Evolutionary conservation across 2,329 filamentous ascomycete genomes (phyloP), one percentile per base, ranked within the genome.

Genomic region (Peltaster fructicola): DNA sequence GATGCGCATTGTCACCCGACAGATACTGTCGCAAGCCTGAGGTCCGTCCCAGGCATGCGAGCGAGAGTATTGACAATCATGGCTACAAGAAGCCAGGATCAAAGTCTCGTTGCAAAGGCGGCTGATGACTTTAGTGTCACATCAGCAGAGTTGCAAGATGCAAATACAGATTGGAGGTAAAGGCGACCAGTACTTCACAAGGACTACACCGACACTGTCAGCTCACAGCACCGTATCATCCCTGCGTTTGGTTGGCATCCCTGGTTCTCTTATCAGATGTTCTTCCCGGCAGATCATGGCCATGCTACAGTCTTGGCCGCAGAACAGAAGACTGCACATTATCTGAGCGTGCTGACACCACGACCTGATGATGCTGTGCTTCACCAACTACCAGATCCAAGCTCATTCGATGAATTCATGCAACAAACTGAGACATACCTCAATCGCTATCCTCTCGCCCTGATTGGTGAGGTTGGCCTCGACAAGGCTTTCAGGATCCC

Each of bases 241-340:
- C 75, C 79, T 0, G 69, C 71, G n/a, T 85, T 84, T 50, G 79
- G 79, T 11, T 84, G 78, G 76, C 79, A 88, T 45, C 79, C 79
- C 1, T 88, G 79, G 79, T 85, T 84, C 48, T 75, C 77, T 1
- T 61, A 85, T 46, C 71, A 79, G 35, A 61, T 88, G 39, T 80
- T 71, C 42, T 64, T 73, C 40, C 69, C 79, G 26, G 32, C 27
- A 8, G 40, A 47, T 6, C 43, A 49, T 40, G 36, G 34, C n/a
- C 36, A 37, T 11, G 34, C 39, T 15, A 39, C 36, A 4, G 26
- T 24, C 9, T 45, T 60, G 7, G 40, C 47, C 3, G 52, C 57
- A 24, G 51, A 56, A 6, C 45, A 50, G 7, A 61, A 57, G 24
- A 62, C 54, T 31, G 39, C 34, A 31, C 77, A 85, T 48, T 84